Evolutionary conservation across 1,284 basidiomycete species (phyloP).

Genomic region (Ceratobasidium theobromae): DNA sequence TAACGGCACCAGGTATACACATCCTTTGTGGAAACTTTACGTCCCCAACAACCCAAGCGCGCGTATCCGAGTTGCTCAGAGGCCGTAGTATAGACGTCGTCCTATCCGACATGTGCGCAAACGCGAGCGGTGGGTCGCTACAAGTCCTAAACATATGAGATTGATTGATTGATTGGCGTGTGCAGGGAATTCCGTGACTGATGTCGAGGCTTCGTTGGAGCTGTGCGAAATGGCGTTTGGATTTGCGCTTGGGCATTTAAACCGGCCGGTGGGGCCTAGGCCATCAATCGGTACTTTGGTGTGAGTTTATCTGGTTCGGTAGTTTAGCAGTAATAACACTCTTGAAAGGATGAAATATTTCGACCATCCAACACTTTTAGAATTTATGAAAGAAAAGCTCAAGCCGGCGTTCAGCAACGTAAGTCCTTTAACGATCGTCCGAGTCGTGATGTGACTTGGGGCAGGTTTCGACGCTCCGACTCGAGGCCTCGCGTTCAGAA

Average conservation of each 20-base stretch:
- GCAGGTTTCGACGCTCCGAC: constrained; percentile 6
- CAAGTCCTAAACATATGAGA: neutral
- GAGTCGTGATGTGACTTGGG: neutral
- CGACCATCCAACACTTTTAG: constrained; percentile 57
- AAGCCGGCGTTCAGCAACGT: constrained; percentile 61
- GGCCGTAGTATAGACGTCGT: constrained; percentile 61
- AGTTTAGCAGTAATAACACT: too few species aligned
- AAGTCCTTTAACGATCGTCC: constrained; percentile 41
- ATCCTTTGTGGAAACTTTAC: constrained; percentile 76
- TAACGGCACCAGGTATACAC: constrained; percentile 68
- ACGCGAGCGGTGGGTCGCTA: neutral
- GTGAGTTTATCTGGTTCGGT: constrained; percentile 50
- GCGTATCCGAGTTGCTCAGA: constrained; percentile 55
- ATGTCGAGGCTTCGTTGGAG: constrained; percentile 61
- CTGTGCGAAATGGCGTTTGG: constrained; percentile 64
- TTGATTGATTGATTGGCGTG: neutral
- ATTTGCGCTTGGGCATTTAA: constrained; percentile 56
- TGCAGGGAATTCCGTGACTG: constrained; percentile 56
- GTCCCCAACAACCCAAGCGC: constrained; percentile 52
- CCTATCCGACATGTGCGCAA: constrained; percentile 48
- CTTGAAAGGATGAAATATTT: constrained; percentile 73
- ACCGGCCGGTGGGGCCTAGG: too few species aligned
- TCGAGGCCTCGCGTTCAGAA: constrained; percentile 54
- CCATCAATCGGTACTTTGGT: constrained; percentile 57
- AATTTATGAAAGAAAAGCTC: constrained; percentile 56